Conservation (phyloP, 2,329 filamentous ascomycete species). For the Truncatella angustata region DNA sequence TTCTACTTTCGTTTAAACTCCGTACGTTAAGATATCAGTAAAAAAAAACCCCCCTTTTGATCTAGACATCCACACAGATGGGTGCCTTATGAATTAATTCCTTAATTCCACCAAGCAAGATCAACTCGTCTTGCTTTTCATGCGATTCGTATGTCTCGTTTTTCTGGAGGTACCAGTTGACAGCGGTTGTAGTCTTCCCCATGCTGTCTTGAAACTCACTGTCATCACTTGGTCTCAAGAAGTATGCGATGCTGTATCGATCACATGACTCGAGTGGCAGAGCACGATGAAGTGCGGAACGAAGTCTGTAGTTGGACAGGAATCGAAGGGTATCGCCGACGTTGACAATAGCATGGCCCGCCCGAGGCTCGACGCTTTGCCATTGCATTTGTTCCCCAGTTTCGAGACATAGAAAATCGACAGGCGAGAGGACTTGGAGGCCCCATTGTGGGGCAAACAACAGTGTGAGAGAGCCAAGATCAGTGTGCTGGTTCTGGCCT, state of each 20-base stretch:
- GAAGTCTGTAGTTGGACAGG: background rate
- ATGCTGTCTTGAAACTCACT: background rate
- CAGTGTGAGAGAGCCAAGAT: background rate
- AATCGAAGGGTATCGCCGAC: slow-evolving; percentile 6
- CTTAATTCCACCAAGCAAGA: background rate
- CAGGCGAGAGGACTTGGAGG: background rate
- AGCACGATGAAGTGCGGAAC: slow-evolving; percentile 6
- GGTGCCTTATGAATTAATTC: too few species aligned
- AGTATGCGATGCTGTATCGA: slow-evolving; percentile 7
- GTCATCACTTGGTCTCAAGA: background rate
- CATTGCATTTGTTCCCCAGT: background rate
- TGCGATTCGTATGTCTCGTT: background rate
- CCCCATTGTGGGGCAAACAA: background rate
- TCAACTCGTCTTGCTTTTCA: background rate
- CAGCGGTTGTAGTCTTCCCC: background rate
- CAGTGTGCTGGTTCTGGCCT: slow-evolving; percentile 8
- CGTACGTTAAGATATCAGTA: too few species aligned
- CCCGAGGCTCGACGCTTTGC: slow-evolving; percentile 3
- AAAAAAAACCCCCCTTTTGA: too few species aligned
- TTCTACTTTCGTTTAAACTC: too few species aligned
- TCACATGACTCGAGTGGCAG: slow-evolving; percentile 1
- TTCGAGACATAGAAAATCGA: background rate
- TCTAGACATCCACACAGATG: too few species aligned
- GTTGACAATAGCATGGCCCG: slow-evolving; percentile 4
- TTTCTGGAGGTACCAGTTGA: background rate